Evolutionary conservation across 768 basidiomycete species (phyloP).

Genomic region (Kwoniella sp.): DNA sequence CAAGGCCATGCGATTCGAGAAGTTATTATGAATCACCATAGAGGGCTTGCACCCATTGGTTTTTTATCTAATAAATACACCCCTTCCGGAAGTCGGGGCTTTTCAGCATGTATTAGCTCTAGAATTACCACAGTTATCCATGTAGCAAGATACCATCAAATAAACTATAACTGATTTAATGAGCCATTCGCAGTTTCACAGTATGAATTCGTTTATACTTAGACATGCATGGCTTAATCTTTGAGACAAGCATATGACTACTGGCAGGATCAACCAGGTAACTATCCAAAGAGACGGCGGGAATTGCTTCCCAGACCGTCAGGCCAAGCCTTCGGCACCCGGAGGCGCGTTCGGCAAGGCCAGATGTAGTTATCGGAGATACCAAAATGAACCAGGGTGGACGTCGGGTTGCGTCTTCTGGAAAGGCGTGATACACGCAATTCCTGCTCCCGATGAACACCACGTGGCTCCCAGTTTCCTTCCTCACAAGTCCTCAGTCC

Average conservation of each 20-base stretch:
- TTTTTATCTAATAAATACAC: constrained; percentile 76
- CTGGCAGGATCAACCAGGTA: constrained; percentile 84
- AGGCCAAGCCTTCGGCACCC: constrained; percentile 28
- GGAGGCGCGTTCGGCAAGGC: constrained; percentile 9
- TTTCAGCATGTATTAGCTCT: constrained; percentile 74
- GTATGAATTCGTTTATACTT: constrained; percentile 74
- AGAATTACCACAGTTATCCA: constrained; percentile 80
- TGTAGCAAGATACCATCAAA: constrained; percentile 75
- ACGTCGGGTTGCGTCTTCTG: constrained; percentile 11
- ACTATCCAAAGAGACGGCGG: constrained; percentile 60
- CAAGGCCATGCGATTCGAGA: constrained; percentile 73
- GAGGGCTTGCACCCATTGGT: constrained; percentile 60
- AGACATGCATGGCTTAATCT: constrained; percentile 82
- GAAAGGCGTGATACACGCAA: not conserved
- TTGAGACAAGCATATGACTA: constrained; percentile 83
- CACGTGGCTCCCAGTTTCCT: constrained; percentile 59
- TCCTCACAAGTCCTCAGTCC: constrained; percentile 60
- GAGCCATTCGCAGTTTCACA: constrained; percentile 80
- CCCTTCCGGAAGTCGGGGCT: constrained; percentile 72
- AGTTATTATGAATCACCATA: constrained; percentile 76
- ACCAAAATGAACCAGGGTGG: constrained; percentile 5
- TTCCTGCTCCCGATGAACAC: constrained; percentile 25
- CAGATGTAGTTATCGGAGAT: constrained; percentile 21
- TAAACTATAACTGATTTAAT: constrained; percentile 83
- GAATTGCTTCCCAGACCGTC: too few relatives aligned